Evolutionary conservation across 2,329 filamentous ascomycete species (phyloP), one percentile per base, ranked within the genome.

Genomic region (Colletotrichum sp.): DNA sequence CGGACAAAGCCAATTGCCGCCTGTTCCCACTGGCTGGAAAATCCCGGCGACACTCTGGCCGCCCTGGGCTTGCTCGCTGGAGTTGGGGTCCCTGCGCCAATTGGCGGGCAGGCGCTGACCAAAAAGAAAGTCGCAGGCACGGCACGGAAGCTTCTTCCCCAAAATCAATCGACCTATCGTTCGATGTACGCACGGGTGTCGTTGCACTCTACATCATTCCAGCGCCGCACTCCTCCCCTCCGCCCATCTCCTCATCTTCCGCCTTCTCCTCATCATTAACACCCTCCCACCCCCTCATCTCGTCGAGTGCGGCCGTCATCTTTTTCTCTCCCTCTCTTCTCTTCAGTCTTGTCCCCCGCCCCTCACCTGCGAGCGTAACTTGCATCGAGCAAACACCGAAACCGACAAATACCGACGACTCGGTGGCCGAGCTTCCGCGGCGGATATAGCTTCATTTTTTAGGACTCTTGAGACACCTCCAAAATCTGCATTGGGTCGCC

Each of bases 81-180:
- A 52, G 44, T 59, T 59, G 69, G 49, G 27, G 44, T 27, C n/a
- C 36, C 34, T 63, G n/a, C 61, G 39, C 52, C 52, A 61, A 32
- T 49, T 30, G 55, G 25, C 52, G 55, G n/a, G 22, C 61, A 64
- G n/a, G 22, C 19, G 63, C 52, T 69, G 34, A 36, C 71, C 39
- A 52, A 74, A 76, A 76, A 74, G 59, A 74, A 68, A 67, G 70
- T 57, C 64, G 64, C 70, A 52, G 12, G 44, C 44, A 52, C n/a
- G 44, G n/a, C 44, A 73, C 59, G 36, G 66, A 69, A 70, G 71
- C 71, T 69, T 74, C 65, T 74, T 34, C 65, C 70, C 74, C 74
- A 74, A 76, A 69, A 74, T 76, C 74, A 75, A 59, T 74, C 74
- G 65, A 76, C 65, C 70, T 76, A 69, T 76, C 74, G 63, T 74